phyloP scores from a whole-genome alignment of 2,329 filamentous ascomycete species.

The Phyllosticta ampelicida region DNA sequence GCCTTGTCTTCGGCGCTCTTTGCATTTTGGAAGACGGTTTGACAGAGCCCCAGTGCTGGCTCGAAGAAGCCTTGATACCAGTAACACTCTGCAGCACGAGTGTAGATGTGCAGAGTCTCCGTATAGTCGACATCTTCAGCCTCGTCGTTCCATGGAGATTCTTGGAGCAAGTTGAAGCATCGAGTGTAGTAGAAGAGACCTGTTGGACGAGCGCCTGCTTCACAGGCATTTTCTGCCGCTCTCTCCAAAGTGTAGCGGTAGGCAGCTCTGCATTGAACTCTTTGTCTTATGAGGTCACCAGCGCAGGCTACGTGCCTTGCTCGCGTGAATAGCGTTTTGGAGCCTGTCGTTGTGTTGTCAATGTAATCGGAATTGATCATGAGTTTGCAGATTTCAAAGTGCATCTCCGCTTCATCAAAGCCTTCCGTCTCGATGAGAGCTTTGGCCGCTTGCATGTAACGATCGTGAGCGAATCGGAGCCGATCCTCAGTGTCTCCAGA shows the following conservation, averaged over 20 bases:
- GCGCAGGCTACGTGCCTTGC: conserved; percentile 75
- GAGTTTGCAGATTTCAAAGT: conserved; percentile 76
- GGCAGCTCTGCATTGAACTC: conserved; percentile 48
- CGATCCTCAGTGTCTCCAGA: conserved; percentile 74
- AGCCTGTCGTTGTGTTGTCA: conserved; percentile 43
- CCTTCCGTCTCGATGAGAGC: conserved; percentile 48
- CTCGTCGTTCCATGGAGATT: conserved; percentile 63
- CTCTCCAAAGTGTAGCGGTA: conserved; percentile 70
- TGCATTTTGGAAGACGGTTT: conserved; percentile 58
- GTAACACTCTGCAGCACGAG: conserved; percentile 71
- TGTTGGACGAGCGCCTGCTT: conserved; percentile 72
- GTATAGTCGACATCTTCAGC: conserved; percentile 68
- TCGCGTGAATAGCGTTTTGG: conserved; percentile 52
- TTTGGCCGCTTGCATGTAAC: conserved; percentile 67
- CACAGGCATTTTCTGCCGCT: conserved; percentile 65
- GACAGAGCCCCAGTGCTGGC: conserved; percentile 57
- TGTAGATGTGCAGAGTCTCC: conserved; percentile 71
- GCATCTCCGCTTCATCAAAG: conserved; percentile 63
- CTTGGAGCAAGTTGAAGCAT: conserved; percentile 68
- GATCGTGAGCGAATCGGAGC: conserved; percentile 79
- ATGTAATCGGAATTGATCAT: conserved; percentile 59
- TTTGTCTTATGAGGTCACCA: conserved; percentile 60
- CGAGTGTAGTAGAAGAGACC: conserved; percentile 72
- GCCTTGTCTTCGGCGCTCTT: conserved; percentile 68
- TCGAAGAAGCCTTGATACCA: conserved; percentile 64